Conservation (phyloP, 495 filamentous ascomycete species). For the Neurospora africana region DNA sequence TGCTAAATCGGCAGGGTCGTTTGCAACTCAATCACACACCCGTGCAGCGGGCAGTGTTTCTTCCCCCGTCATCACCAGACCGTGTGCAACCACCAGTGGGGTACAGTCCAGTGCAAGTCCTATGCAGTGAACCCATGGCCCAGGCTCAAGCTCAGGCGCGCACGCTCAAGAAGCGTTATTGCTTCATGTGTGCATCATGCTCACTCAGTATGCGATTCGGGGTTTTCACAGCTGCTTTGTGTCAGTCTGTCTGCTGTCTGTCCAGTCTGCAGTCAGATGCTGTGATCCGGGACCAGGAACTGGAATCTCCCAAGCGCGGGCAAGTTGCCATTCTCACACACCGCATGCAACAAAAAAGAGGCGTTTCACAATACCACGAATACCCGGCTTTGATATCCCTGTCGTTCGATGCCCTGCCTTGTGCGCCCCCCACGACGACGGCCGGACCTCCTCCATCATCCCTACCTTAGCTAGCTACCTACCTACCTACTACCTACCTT, state of each 20-base stretch:
- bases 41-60: background rate
- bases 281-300: background rate
- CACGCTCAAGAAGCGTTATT: background rate
- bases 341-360: background rate
- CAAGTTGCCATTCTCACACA: background rate
- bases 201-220: background rate
- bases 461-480: background rate
- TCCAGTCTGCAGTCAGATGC: background rate
- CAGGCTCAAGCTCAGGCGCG: background rate
- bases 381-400: background rate
- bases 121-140: background rate
- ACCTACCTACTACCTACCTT: background rate
- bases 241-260: background rate
- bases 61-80: background rate
- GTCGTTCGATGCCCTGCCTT: background rate
- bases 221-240: background rate
- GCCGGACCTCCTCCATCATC: background rate
- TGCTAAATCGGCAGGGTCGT: background rate
- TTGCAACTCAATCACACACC: background rate
- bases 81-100: background rate
- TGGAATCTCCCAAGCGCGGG: background rate
- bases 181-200: background rate
- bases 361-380: background rate
- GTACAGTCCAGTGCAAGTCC: background rate
- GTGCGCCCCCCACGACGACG: background rate